These are phyloP conservation scores for Phoenix dactylifera DNA, from an alignment of 176 grass and related monocot species.

Conservation along the genomic window DNA sequence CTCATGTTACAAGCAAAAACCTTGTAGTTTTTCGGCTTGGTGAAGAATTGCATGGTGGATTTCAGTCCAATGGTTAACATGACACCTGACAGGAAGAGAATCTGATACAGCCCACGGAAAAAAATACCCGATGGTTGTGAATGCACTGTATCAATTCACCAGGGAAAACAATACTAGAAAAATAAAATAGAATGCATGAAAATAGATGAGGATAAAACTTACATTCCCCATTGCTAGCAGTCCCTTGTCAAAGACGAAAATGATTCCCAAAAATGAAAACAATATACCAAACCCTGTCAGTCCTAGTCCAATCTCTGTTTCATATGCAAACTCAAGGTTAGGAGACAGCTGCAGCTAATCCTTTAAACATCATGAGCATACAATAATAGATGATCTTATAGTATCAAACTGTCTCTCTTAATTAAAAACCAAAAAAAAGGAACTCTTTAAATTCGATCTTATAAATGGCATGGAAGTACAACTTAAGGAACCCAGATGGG, in stretches of 20 bases:
- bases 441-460: no score
- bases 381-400: not conserved
- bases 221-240: slow-evolving; percentile 90
- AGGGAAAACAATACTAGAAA: not conserved
- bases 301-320: slow-evolving; percentile 71
- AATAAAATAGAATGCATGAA: not conserved
- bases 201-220: slow-evolving; percentile 6
- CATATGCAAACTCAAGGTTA: not conserved
- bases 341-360: not conserved
- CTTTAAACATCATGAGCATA: not conserved
- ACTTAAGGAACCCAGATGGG: no score
- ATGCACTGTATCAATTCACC: not conserved
- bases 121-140: no score
- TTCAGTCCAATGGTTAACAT: slow-evolving; percentile 72
- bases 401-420: no score
- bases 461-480: no score
- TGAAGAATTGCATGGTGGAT: slow-evolving; percentile 74
- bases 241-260: slow-evolving; percentile 89
- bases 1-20: slow-evolving; percentile 6
- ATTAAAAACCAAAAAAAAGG: no score
- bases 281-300: slow-evolving; percentile 75
- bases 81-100: slow-evolving; percentile 73
- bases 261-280: slow-evolving; percentile 75
- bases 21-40: slow-evolving; percentile 86
- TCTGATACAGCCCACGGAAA: slow-evolving; percentile 23